Percentiles rank a stretch among this genome's conserved stretches.
Evolutionary conservation across 208 protist species (phyloP).

Genomic region (Acanthamoeba healyi): DNA sequence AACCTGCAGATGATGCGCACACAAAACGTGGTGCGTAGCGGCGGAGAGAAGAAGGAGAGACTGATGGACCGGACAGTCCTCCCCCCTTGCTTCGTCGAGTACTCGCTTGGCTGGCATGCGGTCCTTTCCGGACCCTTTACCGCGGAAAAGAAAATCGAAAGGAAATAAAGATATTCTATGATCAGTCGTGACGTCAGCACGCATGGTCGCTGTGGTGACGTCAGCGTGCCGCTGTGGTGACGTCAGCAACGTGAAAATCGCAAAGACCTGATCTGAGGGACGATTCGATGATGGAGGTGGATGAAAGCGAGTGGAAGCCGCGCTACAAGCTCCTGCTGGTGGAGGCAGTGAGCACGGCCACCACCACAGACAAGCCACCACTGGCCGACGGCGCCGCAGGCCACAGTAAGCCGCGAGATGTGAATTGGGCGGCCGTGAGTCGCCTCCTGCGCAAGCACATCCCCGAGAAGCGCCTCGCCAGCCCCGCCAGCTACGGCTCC

Average conservation of each 20-base stretch:
- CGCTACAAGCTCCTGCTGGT: constrained; percentile 2
- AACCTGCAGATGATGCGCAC: too few species aligned
- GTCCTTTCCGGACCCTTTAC: neutral
- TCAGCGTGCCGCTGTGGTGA: too few species aligned
- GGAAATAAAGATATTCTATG: neutral
- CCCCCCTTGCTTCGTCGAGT: too few species aligned
- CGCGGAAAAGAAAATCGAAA: neutral
- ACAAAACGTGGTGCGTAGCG: too few species aligned
- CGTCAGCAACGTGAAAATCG: too few species aligned
- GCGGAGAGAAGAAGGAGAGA: too few species aligned
- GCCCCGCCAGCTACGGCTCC: neutral
- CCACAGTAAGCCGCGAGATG: neutral
- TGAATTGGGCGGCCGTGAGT: neutral
- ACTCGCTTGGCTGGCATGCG: too few species aligned
- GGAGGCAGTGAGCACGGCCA: neutral
- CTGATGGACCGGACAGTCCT: too few species aligned
- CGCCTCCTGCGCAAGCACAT: constrained; percentile 5
- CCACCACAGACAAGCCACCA: too few species aligned
- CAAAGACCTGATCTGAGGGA: too few species aligned
- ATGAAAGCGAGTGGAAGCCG: neutral
- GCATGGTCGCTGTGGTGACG: too few species aligned
- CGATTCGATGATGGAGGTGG: neutral
- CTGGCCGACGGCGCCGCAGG: too few species aligned
- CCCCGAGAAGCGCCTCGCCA: neutral
- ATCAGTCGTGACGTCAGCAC: neutral